phyloP scores from a whole-genome alignment of 1,139 yeast genomes.

The Protomyces pachydermus region DNA sequence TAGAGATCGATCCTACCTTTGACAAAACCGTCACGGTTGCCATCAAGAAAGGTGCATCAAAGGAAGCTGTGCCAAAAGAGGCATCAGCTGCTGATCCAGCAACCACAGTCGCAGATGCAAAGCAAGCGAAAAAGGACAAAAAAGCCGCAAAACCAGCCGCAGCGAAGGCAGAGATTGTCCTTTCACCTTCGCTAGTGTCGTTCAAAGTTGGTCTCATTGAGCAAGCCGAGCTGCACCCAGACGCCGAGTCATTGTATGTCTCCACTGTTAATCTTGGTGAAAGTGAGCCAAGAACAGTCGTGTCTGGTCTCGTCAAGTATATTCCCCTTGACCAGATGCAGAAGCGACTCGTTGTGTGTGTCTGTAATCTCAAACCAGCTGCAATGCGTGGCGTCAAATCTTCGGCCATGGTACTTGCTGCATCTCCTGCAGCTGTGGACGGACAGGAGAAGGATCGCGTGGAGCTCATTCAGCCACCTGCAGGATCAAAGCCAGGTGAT shows the following conservation, averaged over 20 bases:
- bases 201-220: conserved; percentile 95
- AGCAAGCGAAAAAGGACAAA: conserved; percentile 59
- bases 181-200: conserved; percentile 63
- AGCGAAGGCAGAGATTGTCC: not conserved
- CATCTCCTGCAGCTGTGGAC: conserved; percentile 13
- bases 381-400: conserved; percentile 94
- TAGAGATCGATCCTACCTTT: not conserved
- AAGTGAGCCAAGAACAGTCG: conserved; percentile 91
- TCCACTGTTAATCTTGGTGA: conserved; percentile 97
- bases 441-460: conserved; percentile 50
- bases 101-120: conserved; percentile 15
- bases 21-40: conserved; percentile 20
- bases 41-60: conserved; percentile 17
- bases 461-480: conserved; percentile 93
- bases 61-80: conserved; percentile 20
- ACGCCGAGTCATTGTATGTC: conserved; percentile 92
- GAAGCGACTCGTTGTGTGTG: conserved; percentile 71
- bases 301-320: conserved; percentile 85
- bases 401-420: conserved; percentile 70
- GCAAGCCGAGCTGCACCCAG: conserved; percentile 95
- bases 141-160: conserved; percentile 9
- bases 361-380: conserved; percentile 76
- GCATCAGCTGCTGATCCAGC: conserved; percentile 9
- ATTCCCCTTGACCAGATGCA: conserved; percentile 79
- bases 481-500: conserved; percentile 93